Conservation (phyloP, 768 basidiomycete species). For the Leccinum truebloodii region DNA sequence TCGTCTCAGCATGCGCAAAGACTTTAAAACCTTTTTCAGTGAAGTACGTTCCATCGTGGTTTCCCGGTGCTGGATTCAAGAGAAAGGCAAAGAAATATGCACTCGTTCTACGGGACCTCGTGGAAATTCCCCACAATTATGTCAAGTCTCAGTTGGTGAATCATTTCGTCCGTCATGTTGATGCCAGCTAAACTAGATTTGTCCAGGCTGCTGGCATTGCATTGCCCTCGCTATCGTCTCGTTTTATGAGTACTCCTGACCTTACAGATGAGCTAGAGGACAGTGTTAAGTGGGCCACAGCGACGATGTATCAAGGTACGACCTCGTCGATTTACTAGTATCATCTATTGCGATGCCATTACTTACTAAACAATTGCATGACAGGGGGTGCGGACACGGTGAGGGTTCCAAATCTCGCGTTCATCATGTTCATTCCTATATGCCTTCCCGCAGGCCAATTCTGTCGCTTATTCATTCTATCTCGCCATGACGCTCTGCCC, state of each 20-base stretch:
- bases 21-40: slow-evolving; percentile 13
- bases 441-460: slow-evolving; percentile 11
- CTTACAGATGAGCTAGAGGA: slow-evolving; percentile 18
- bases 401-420: background rate
- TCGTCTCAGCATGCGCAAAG: background rate
- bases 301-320: slow-evolving; percentile 16
- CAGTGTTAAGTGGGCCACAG: slow-evolving; percentile 20
- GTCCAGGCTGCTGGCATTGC: slow-evolving; percentile 17
- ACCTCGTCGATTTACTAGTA: background rate
- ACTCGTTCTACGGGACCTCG: background rate
- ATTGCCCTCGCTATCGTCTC: slow-evolving; percentile 16
- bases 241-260: slow-evolving; percentile 7
- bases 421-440: background rate
- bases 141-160: slow-evolving; percentile 19
- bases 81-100: slow-evolving; percentile 13
- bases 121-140: slow-evolving; percentile 18
- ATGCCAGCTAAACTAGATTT: background rate
- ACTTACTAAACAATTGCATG: background rate
- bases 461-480: slow-evolving; percentile 15
- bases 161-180: background rate
- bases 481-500: slow-evolving; percentile 35
- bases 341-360: background rate
- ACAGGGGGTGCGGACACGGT: slow-evolving; percentile 30
- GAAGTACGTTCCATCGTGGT: slow-evolving; percentile 26
- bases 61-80: slow-evolving; percentile 24